phyloP scores from a whole-genome alignment of 441 rosid genomes.

The Manihot esculenta region DNA sequence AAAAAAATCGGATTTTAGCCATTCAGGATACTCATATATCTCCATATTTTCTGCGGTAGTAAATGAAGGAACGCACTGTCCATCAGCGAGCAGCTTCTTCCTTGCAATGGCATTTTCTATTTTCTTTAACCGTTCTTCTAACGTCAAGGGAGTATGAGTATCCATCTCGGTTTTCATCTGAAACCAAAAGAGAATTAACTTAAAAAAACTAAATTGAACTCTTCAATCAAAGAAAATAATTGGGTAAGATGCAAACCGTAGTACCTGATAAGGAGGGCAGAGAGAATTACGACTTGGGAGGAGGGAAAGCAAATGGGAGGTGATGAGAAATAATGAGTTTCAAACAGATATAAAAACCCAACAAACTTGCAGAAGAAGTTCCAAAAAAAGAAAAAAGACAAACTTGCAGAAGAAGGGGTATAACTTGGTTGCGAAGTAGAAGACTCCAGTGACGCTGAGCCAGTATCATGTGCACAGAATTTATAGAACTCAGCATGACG shows the following conservation, averaged over 20 bases:
- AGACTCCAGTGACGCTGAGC: not conserved
- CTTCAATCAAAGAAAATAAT: not conserved
- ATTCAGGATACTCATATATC: constrained; percentile 27
- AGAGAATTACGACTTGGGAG: no score
- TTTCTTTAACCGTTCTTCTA: constrained; percentile 24
- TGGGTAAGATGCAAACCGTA: not conserved
- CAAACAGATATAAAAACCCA: not conserved
- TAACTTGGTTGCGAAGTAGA: not conserved
- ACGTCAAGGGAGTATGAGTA: constrained; percentile 1
- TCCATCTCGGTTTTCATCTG: constrained; percentile 11
- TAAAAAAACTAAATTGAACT: not conserved
- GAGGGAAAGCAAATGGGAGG: no score
- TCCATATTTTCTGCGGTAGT: not conserved
- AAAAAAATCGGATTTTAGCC: not conserved
- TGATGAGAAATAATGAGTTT: not conserved
- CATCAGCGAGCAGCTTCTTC: constrained; percentile 7
- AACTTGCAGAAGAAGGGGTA: not conserved
- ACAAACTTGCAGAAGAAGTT: not conserved
- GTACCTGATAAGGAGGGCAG: no score
- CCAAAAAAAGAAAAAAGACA: no score
- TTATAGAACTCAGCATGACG: no score
- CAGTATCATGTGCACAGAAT: not conserved
- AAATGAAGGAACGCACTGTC: not conserved
- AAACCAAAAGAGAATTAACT: not conserved
- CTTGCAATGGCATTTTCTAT: constrained; percentile 4